A percentile compares a stretch with the other conserved stretches of the same genome.
phyloP scores from a whole-genome alignment of 495 filamentous ascomycete species.

The Xylaria cubensis region DNA sequence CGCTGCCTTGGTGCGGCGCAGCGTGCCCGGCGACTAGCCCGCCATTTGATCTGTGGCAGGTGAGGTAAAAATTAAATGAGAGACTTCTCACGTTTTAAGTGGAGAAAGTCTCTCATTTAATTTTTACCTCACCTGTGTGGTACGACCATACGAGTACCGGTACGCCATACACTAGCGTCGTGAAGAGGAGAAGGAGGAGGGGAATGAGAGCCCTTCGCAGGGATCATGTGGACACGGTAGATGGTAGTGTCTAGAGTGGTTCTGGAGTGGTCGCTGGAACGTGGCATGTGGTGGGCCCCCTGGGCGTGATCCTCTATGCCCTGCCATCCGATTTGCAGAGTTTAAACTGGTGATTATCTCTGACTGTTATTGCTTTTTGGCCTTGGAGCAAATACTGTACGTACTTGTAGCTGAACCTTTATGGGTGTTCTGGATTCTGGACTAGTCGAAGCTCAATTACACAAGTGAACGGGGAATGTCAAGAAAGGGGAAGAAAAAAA shows the following conservation, averaged over 20 bases:
- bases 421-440: neutral
- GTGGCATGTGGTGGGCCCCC: conserved; percentile 26
- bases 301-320: conserved; percentile 12
- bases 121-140: too few species aligned
- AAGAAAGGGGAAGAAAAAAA: neutral
- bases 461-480: neutral
- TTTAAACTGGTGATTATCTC: conserved; percentile 17
- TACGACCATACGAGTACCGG: conserved; percentile 9
- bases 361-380: conserved; percentile 15
- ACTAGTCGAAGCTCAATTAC: neutral
- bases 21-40: conserved; percentile 15
- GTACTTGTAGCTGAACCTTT: conserved; percentile 12
- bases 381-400: conserved; percentile 13
- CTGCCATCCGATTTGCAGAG: conserved; percentile 26
- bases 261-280: conserved; percentile 23
- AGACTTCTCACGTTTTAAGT: too few species aligned
- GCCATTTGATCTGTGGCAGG: conserved; percentile 11
- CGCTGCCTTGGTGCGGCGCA: conserved; percentile 37
- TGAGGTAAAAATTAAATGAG: too few species aligned
- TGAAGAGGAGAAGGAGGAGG: neutral
- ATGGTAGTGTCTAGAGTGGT: conserved; percentile 15
- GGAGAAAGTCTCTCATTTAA: too few species aligned
- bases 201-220: conserved; percentile 11
- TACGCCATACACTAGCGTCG: neutral
- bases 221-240: conserved; percentile 28